Conservation (phyloP, 768 basidiomycete species). For the Mycena crocata region DNA sequence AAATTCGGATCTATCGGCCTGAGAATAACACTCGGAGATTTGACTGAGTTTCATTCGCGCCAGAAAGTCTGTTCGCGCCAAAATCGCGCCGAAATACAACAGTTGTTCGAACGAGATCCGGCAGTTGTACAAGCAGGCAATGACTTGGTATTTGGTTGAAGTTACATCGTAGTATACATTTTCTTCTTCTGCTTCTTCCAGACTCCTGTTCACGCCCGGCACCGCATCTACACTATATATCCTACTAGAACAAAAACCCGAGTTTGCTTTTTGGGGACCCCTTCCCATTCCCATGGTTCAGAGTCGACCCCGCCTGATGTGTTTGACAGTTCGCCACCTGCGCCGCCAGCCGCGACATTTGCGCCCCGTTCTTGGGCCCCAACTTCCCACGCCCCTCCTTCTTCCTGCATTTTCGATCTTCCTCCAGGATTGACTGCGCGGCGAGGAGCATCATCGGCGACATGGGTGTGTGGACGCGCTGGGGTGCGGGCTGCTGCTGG, state of each 20-base stretch:
- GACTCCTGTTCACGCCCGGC: background rate
- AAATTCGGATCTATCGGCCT: no score
- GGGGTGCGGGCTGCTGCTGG: background rate
- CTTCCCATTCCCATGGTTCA: no score
- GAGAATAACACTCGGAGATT: no score
- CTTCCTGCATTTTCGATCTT: slow-evolving; percentile 23
- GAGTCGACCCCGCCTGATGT: background rate
- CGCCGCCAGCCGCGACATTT: slow-evolving; percentile 15
- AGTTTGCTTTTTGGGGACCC: background rate
- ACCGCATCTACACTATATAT: background rate
- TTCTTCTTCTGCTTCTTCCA: no score
- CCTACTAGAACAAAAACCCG: slow-evolving; percentile 19
- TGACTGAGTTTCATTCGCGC: no score
- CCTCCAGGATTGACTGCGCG: slow-evolving; percentile 25
- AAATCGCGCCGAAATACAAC: no score
- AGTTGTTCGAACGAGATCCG: no score
- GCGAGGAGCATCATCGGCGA: slow-evolving; percentile 24
- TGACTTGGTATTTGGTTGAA: no score
- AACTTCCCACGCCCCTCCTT: slow-evolving; percentile 16
- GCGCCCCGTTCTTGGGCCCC: background rate
- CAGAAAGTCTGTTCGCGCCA: no score
- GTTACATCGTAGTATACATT: no score
- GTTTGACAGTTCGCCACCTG: background rate
- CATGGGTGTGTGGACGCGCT: background rate
- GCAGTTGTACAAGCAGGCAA: no score